phyloP scores from a whole-genome alignment of 768 basidiomycete genomes.

The Neoboletus brunneissimus region DNA sequence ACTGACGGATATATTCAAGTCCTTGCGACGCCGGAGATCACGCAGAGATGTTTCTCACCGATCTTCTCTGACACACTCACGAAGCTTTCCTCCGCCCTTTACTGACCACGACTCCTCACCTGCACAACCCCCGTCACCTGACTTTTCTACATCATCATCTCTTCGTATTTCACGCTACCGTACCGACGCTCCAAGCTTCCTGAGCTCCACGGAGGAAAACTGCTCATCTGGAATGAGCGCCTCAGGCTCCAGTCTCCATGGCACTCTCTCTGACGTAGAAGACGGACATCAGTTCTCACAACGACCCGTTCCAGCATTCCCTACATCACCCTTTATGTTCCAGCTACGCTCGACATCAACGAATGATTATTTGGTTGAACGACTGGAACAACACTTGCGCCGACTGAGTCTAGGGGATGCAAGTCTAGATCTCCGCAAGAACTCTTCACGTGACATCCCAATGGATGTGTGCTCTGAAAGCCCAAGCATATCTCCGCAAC shows the following conservation, averaged over 20 bases:
- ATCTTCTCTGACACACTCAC: conserved; percentile 5
- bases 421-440: conserved; percentile 1
- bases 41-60: conserved; percentile 3
- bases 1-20: conserved; percentile 22
- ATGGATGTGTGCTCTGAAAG: conserved; percentile 6
- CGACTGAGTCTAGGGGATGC: conserved; percentile 17
- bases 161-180: not conserved
- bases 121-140: not conserved
- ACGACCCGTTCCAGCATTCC: not conserved
- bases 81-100: not conserved
- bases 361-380: conserved; percentile 20
- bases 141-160: not conserved
- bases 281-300: not conserved
- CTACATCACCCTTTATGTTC: conserved; percentile 20
- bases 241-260: not conserved
- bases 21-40: conserved; percentile 14
- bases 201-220: conserved; percentile 8
- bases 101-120: conserved; percentile 8
- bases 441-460: not conserved
- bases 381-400: conserved; percentile 18
- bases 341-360: conserved; percentile 19
- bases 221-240: conserved; percentile 16
- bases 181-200: conserved; percentile 4
- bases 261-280: not conserved
- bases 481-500: not conserved